Conservation (phyloP, 1,284 basidiomycete species). For the Irpex rosettiformis region DNA sequence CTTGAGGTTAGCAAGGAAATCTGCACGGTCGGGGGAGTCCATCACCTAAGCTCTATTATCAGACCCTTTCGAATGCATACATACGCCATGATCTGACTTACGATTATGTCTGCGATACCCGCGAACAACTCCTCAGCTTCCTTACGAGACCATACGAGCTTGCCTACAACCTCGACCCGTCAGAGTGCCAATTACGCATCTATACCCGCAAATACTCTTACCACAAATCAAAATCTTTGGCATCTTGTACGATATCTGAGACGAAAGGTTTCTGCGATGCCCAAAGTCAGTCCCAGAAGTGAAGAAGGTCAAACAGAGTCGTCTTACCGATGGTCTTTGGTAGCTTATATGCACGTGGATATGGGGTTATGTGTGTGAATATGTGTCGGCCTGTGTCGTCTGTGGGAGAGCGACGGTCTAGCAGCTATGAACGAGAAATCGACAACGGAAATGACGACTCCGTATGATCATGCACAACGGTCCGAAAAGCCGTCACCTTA, state of each 20-base stretch:
- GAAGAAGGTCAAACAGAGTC: background rate
- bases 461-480: background rate
- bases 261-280: background rate
- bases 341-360: background rate
- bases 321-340: background rate
- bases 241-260: conserved; percentile 10
- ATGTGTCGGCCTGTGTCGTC: background rate
- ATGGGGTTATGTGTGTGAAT: background rate
- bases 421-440: background rate
- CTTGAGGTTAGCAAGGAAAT: conserved; percentile 66
- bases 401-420: background rate
- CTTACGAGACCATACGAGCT: conserved; percentile 78
- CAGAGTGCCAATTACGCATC: background rate
- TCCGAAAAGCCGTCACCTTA: background rate
- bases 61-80: background rate
- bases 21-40: conserved; percentile 60
- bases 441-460: background rate
- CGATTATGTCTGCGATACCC: conserved; percentile 71
- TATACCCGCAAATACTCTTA: conserved; percentile 4
- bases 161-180: conserved; percentile 40
- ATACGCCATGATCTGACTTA: conserved; percentile 36
- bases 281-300: background rate
- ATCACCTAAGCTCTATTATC: conserved; percentile 30
- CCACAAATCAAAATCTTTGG: conserved; percentile 22
- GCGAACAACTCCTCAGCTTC: conserved; percentile 67